Conservation (phyloP, 2,329 filamentous ascomycete genomes). For the Pseudophaeomoniella oleicola region DNA sequence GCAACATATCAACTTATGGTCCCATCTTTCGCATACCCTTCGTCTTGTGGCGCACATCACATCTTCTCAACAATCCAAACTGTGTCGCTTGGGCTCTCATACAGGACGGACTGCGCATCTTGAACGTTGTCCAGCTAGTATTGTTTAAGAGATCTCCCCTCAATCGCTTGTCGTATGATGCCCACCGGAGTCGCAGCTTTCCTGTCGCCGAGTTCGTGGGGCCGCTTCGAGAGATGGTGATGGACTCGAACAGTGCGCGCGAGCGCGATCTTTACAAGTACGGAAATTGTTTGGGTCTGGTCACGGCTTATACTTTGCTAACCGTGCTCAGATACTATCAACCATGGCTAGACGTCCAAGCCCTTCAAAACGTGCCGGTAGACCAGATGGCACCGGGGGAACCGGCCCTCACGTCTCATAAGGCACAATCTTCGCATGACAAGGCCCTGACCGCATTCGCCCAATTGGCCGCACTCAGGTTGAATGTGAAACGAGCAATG, state of each 20-base stretch:
- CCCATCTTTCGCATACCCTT: too few relatives aligned
- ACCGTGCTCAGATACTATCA: slow-evolving; percentile 6
- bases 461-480: slow-evolving; percentile 31
- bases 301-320: neutral
- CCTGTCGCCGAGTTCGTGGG: too few relatives aligned
- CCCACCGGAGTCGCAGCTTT: too few relatives aligned
- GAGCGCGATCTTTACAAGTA: slow-evolving; percentile 14
- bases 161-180: too few relatives aligned
- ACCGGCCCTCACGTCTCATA: slow-evolving; percentile 8
- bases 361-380: slow-evolving; percentile 8
- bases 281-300: neutral
- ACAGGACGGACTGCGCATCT: too few relatives aligned
- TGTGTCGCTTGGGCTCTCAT: too few relatives aligned
- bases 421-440: slow-evolving; percentile 15
- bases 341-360: slow-evolving; percentile 13
- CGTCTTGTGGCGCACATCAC: too few relatives aligned
- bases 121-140: too few relatives aligned
- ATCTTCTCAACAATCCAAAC: too few relatives aligned
- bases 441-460: slow-evolving; percentile 33
- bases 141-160: too few relatives aligned
- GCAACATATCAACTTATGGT: too few relatives aligned
- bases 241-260: slow-evolving; percentile 6
- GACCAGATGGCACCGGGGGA: slow-evolving; percentile 4
- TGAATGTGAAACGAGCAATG: slow-evolving; percentile 27
- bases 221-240: too few relatives aligned